Percentiles rank a stretch among this genome's conserved stretches.
Evolutionary conservation across 2,329 filamentous ascomycete species (phyloP).

Genomic region (Diplodia mutila): DNA sequence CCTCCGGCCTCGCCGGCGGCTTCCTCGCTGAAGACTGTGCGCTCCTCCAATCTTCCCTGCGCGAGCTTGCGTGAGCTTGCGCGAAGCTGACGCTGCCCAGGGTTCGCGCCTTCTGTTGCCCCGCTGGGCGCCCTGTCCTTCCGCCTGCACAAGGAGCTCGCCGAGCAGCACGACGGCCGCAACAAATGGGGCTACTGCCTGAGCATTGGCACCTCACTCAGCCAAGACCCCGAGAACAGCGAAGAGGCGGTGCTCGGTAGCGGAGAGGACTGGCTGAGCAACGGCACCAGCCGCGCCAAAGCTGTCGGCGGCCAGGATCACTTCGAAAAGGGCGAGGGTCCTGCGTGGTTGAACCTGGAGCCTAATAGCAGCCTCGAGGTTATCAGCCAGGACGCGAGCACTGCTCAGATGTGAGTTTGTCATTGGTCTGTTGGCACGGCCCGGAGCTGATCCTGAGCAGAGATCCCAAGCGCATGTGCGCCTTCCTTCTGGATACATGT

Average conservation of each 20-base stretch:
- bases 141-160: slow-evolving; percentile 67
- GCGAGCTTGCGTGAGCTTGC: neutral
- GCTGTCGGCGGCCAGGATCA: slow-evolving; percentile 48
- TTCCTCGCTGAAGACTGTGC: slow-evolving; percentile 73
- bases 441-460: slow-evolving; percentile 40
- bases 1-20: slow-evolving; percentile 74
- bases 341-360: slow-evolving; percentile 62
- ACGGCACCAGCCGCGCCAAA: slow-evolving; percentile 66
- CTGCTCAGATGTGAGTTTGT: slow-evolving; percentile 65
- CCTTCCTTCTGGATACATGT: slow-evolving; percentile 65
- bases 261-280: slow-evolving; percentile 67
- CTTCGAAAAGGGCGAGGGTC: slow-evolving; percentile 43
- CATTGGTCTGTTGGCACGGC: neutral
- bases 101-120: slow-evolving; percentile 62
- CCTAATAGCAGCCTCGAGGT: slow-evolving; percentile 62
- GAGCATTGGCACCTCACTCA: slow-evolving; percentile 62
- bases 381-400: slow-evolving; percentile 63
- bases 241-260: slow-evolving; percentile 47
- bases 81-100: slow-evolving; percentile 31
- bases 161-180: slow-evolving; percentile 58
- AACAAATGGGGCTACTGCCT: slow-evolving; percentile 62
- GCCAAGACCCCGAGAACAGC: slow-evolving; percentile 50
- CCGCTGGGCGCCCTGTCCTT: slow-evolving; percentile 70
- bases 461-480: slow-evolving; percentile 68
- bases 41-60: neutral